Base-by-base conservation (phyloP, 2,329 filamentous ascomycete genomes). In the Colletotrichum somersetense region DNA sequence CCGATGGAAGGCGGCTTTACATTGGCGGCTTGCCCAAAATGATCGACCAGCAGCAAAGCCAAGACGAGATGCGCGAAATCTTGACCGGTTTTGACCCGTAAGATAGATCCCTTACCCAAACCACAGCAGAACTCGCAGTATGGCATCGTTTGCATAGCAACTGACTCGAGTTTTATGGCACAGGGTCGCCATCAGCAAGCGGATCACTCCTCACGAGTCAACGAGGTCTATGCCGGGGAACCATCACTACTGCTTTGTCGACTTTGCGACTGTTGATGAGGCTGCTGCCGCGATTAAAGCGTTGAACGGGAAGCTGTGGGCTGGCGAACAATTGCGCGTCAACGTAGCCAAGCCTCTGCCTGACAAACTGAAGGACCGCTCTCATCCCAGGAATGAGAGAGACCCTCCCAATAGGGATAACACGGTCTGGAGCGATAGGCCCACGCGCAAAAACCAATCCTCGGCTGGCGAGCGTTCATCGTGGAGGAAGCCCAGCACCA, bases 211-310 rank as follows among this genome's bases (percentile, higher is more conserved):
- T 73, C 90, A 84, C 77, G 89, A 82, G 76, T 89, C 80, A 76
- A 91, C 85, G 70, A 83, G 81, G 35, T 79, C 82, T n/a, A 82
- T 83, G 52, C 81, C 84, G 0, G 89, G 88, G 40, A 86, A 89
- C 74, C 85, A 89, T 76, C 87, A 91, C 80, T 92, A 89, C 79
- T 89, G 89, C 75, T 92, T 92, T 71, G 88, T 92, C n/a, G 89
- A 92, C 75, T 86, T 92, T 67, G 82, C 81, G 59, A 88, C 84
- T 7, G 77, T 81, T 0, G 85, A 89, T 64, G 87, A 91, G 73
- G 89, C 88, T 0, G 79, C 85, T 44, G 79, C 80, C 12, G 90
- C 89, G 30, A 83, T 88, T 70, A 76, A 82, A 10, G 80, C 80
- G 1, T 72, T 89, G 16, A 76, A 84, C 64, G 82, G 82, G 1